Percentiles rank a stretch among this genome's conserved stretches.
These are phyloP conservation scores for Funneliformis caledonium DNA, from an alignment of 371 early-diverging fungal species.

Conservation along the genomic window DNA sequence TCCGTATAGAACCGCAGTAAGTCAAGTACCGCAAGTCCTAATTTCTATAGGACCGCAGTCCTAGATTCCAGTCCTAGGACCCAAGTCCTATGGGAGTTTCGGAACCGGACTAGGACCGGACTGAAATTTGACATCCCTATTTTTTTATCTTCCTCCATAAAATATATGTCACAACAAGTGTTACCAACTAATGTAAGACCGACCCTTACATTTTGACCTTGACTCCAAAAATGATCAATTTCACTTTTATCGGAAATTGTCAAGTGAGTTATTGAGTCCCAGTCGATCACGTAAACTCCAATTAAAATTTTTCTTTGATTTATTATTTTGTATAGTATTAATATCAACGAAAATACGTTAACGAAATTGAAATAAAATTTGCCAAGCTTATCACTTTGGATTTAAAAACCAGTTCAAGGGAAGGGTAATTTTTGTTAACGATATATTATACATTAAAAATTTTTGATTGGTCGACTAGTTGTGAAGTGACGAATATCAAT, in stretches of 20 bases:
- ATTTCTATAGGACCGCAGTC: too few relatives aligned
- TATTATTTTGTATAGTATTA: conserved; percentile 40
- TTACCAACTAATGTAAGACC: conserved; percentile 78
- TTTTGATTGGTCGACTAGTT: neutral
- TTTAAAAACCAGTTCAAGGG: neutral
- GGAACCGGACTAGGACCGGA: too few relatives aligned
- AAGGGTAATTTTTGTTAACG: neutral
- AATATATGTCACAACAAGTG: conserved; percentile 52
- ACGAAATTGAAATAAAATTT: conserved; percentile 50
- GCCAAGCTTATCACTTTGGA: conserved; percentile 46
- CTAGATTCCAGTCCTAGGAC: too few relatives aligned
- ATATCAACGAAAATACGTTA: conserved; percentile 64
- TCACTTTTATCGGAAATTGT: conserved; percentile 66
- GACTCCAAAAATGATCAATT: conserved; percentile 69
- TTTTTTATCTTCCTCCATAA: too few relatives aligned
- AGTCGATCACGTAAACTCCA: too few relatives aligned
- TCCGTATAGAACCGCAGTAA: too few relatives aligned
- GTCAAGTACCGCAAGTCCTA: too few relatives aligned
- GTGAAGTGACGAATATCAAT: neutral
- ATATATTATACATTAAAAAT: neutral
- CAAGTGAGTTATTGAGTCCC: conserved; percentile 38
- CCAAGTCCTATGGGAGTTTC: too few relatives aligned
- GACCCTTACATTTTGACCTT: conserved; percentile 71
- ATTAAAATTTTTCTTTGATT: neutral
- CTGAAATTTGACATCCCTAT: too few relatives aligned